Evolutionary conservation across 345 rosid genomes (phyloP).

Genomic region (Citrus medica): DNA sequence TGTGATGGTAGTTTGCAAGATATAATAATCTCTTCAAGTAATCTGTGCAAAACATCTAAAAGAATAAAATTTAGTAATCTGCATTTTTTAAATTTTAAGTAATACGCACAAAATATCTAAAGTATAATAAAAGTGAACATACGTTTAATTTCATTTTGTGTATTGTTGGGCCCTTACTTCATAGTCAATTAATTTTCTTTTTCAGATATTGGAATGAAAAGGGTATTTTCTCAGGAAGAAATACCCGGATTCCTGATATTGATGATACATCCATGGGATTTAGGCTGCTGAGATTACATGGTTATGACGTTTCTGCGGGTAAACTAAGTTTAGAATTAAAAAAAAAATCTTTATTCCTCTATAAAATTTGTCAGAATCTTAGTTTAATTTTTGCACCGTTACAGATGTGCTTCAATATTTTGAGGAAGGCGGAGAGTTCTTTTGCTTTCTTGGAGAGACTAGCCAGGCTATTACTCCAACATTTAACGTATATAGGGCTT

Average conservation of each 20-base stretch:
- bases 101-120: too few species aligned
- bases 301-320: conserved; percentile 78
- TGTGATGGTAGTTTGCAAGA: too few species aligned
- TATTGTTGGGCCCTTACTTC: too few species aligned
- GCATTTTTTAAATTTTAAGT: too few species aligned
- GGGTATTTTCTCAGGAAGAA: conserved; percentile 89
- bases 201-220: conserved; percentile 74
- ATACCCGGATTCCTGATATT: conserved; percentile 62
- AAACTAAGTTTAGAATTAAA: not conserved
- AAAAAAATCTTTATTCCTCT: too few species aligned
- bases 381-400: not conserved
- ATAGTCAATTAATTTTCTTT: not conserved
- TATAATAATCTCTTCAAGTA: too few species aligned
- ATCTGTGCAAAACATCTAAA: too few species aligned
- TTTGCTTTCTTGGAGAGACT: conserved; percentile 73
- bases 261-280: conserved; percentile 97
- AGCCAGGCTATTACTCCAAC: conserved; percentile 81
- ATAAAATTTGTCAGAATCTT: too few species aligned
- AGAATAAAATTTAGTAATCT: too few species aligned
- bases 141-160: too few species aligned
- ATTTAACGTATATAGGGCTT: conserved; percentile 82
- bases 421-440: conserved; percentile 59
- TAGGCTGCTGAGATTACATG: conserved; percentile 65
- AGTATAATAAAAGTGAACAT: too few species aligned
- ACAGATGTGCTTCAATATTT: conserved; percentile 73